Evolutionary conservation across 768 basidiomycete species (phyloP).

Genomic region (Naganishia antarctica): DNA sequence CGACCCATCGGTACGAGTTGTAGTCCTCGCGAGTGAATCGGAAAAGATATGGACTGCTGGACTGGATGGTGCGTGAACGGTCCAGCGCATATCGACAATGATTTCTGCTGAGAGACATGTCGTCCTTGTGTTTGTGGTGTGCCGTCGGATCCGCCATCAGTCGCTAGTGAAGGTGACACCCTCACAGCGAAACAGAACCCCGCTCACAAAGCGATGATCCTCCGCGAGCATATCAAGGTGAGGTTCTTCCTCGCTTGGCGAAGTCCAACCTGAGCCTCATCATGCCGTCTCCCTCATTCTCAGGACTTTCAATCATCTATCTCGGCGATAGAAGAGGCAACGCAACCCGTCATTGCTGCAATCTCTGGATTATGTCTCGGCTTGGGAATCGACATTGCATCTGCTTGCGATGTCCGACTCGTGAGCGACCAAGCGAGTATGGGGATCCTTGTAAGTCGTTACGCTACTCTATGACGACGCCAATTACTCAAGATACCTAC

Average conservation of each 20-base stretch:
- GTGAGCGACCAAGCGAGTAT: conserved; percentile 63
- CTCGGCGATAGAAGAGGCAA: conserved; percentile 61
- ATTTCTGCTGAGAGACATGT: not conserved
- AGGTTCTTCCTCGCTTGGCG: not conserved
- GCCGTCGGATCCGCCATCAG: conserved; percentile 5
- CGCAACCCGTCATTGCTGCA: conserved; percentile 77
- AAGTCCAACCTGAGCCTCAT: conserved; percentile 34
- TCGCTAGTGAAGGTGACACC: conserved; percentile 27
- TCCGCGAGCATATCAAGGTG: conserved; percentile 52
- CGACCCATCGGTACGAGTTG: conserved; percentile 61
- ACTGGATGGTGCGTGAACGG: conserved; percentile 61
- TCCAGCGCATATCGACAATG: no score
- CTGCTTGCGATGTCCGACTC: conserved; percentile 68
- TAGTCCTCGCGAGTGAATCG: conserved; percentile 67
- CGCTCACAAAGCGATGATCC: conserved; percentile 33
- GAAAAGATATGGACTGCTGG: conserved; percentile 78
- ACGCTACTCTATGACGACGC: not conserved
- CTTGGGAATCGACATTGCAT: conserved; percentile 67
- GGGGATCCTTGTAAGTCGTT: conserved; percentile 62
- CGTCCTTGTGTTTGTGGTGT: not conserved
- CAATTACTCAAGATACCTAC: not conserved
- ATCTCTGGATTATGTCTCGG: conserved; percentile 71
- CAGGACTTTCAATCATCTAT: conserved; percentile 67
- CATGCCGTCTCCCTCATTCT: conserved; percentile 21
- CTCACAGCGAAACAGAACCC: conserved; percentile 5